Conservation (phyloP, 2,329 filamentous ascomycete genomes). For the Verticillium dahliae region DNA sequence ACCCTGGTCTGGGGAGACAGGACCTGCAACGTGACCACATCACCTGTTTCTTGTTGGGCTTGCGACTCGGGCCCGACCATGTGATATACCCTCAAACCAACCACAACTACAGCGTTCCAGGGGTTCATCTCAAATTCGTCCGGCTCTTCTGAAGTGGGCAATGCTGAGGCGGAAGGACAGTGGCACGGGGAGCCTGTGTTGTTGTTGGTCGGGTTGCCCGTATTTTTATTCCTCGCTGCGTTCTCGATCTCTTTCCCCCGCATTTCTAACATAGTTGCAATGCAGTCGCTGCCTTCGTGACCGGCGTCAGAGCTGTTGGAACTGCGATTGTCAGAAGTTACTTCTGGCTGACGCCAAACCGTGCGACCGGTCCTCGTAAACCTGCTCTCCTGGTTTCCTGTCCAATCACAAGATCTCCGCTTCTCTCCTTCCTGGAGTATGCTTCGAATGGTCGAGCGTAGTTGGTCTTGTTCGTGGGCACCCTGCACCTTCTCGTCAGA, state of each 20-base stretch:
- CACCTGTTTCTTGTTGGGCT: constrained; percentile 9
- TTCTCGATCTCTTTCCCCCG: constrained; percentile 31
- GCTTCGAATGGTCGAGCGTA: constrained; percentile 25
- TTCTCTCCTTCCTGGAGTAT: constrained; percentile 36
- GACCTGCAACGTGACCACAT: constrained; percentile 30
- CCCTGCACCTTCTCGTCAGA: constrained; percentile 36
- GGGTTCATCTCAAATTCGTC: constrained; percentile 48
- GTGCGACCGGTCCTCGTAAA: constrained; percentile 9
- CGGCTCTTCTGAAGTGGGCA: constrained; percentile 28
- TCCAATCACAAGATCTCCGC: constrained; percentile 24
- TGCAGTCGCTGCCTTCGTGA: constrained; percentile 18
- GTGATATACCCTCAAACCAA: constrained; percentile 48
- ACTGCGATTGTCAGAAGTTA: not conserved
- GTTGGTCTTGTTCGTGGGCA: constrained; percentile 17
- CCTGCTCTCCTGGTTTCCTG: constrained; percentile 26
- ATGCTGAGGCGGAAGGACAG: not conserved
- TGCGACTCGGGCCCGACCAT: constrained; percentile 24
- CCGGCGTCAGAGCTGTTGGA: constrained; percentile 9
- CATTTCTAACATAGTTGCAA: constrained; percentile 29
- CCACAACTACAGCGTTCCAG: constrained; percentile 49
- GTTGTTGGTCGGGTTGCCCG: not conserved
- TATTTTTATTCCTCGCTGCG: not conserved
- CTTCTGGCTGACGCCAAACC: constrained; percentile 6
- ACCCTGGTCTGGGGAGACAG: not conserved
- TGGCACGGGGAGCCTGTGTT: not conserved